Base-by-base conservation (phyloP, 1,284 basidiomycete species). In the Grifola frondosa region DNA sequence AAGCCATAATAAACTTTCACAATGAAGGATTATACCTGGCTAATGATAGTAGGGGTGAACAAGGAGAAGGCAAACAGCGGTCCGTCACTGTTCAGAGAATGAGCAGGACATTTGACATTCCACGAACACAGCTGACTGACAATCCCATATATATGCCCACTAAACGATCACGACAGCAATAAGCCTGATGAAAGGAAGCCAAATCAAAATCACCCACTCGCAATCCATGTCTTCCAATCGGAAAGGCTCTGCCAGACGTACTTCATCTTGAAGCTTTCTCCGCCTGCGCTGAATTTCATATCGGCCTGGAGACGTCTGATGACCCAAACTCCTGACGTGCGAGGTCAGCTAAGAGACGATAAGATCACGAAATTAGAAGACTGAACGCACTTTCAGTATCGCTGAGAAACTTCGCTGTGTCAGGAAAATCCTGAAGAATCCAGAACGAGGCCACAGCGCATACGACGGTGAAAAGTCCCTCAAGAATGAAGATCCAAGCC, bases 401-500 rank as follows among this genome's bases (percentile, higher is more conserved):
- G 13, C 59, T 73, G 22, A 84, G 64, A 60, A 80, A 80, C 49
- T 66, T 73, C n/a, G 80, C 78, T 0, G 70, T 77, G 43, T 78
- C 78, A 0, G 80, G 80, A 57, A 80, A 81, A 60, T 83, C 80
- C 42, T 73, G 66, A 26, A 81, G 66, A 50, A 80, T 66, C 65
- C 71, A 81, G 68, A 76, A 80, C 8, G 78, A 75, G 1, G 62
- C 62, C 10, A 68, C 37, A 1, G 74, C 78, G 32, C 73, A 68
- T 7, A 78, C 17, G 23, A 88, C 68, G 0, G 88, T 91, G 31
- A 78, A 69, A 28, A 89, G 66, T 9, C 87, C 88, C 63, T 90
- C 87, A 4, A 91, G 66, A 47, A 90, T 88, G 63, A 88, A 86
- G 42, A 88, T 85, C 82, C 81, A 84, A 11, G 73, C 68, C 74